Conservation (phyloP, 352 stramenopile species). For the Pythium myriotylum region DNA sequence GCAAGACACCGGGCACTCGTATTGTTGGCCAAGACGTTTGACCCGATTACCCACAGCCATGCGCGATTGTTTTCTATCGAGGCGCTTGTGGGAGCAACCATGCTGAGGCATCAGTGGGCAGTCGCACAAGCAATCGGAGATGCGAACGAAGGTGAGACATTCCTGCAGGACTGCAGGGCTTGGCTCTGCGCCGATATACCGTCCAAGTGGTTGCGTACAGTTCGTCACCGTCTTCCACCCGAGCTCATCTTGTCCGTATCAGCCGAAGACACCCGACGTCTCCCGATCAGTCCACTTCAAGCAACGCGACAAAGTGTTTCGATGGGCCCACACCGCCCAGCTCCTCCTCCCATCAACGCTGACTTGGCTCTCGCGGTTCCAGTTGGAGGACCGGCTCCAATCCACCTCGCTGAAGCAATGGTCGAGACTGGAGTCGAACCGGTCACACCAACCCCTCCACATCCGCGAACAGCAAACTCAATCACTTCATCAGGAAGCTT, state of each 20-base stretch:
- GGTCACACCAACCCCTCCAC: slow-evolving; percentile 3
- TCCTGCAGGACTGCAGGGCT: slow-evolving; percentile 17
- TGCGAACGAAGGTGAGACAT: slow-evolving; percentile 19
- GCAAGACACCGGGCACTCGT: slow-evolving; percentile 65
- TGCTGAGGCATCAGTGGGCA: slow-evolving; percentile 72
- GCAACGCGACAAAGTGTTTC: slow-evolving; percentile 5
- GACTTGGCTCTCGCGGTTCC: neutral
- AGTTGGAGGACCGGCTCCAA: slow-evolving; percentile 8
- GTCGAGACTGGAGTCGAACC: slow-evolving; percentile 20
- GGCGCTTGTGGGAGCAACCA: slow-evolving; percentile 45
- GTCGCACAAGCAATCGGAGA: slow-evolving; percentile 45
- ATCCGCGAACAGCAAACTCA: neutral
- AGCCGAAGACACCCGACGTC: neutral
- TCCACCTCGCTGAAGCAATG: slow-evolving; percentile 24
- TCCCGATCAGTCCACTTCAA: neutral
- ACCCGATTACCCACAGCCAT: slow-evolving; percentile 57
- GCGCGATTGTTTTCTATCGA: slow-evolving; percentile 67
- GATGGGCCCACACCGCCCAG: slow-evolving; percentile 6
- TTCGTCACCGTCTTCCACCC: slow-evolving; percentile 16
- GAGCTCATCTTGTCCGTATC: neutral
- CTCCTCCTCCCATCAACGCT: slow-evolving; percentile 8
- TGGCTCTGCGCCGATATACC: slow-evolving; percentile 58
- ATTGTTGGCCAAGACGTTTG: slow-evolving; percentile 77
- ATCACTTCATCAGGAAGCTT: slow-evolving; percentile 15
- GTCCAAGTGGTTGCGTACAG: slow-evolving; percentile 36